phyloP scores from a whole-genome alignment of 306 rosid species.

The Trifolium repens region DNA sequence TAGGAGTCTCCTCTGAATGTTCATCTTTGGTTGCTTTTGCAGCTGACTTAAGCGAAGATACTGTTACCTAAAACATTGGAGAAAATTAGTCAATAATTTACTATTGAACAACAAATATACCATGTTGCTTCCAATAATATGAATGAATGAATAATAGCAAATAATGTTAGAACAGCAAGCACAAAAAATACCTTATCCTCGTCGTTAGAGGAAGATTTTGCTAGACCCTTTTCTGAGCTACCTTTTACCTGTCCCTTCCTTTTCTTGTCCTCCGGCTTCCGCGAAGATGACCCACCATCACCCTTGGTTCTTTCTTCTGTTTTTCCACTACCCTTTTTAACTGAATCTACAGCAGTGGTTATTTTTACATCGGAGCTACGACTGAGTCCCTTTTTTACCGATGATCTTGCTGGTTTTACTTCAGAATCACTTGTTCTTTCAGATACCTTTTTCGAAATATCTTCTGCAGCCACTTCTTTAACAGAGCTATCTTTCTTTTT shows the following conservation, averaged over 20 bases:
- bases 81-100: slow-evolving; percentile 23
- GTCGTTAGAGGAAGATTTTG: slow-evolving; percentile 56
- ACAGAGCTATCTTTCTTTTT: slow-evolving; percentile 58
- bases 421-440: slow-evolving; percentile 71
- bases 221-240: slow-evolving; percentile 45
- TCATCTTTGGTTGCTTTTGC: slow-evolving; percentile 58
- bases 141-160: slow-evolving; percentile 3
- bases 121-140: neutral
- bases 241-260: slow-evolving; percentile 56
- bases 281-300: slow-evolving; percentile 51
- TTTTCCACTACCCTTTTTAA: slow-evolving; percentile 62
- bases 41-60: slow-evolving; percentile 54
- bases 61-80: slow-evolving; percentile 50
- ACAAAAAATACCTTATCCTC: slow-evolving; percentile 57
- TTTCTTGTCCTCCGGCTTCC: slow-evolving; percentile 60
- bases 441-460: slow-evolving; percentile 53
- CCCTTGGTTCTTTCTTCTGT: slow-evolving; percentile 53
- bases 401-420: slow-evolving; percentile 50
- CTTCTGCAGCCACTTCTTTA: slow-evolving; percentile 55
- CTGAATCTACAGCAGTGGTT: slow-evolving; percentile 44
- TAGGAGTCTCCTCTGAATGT: slow-evolving; percentile 56
- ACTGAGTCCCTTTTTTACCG: slow-evolving; percentile 51
- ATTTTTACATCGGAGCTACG: slow-evolving; percentile 51
- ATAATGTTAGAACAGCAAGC: slow-evolving; percentile 25
- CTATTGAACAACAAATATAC: neutral